These are phyloP conservation scores for Plasmodium fragile DNA, from an alignment of 169 alveolate genomes.

Conservation along the genomic window DNA sequence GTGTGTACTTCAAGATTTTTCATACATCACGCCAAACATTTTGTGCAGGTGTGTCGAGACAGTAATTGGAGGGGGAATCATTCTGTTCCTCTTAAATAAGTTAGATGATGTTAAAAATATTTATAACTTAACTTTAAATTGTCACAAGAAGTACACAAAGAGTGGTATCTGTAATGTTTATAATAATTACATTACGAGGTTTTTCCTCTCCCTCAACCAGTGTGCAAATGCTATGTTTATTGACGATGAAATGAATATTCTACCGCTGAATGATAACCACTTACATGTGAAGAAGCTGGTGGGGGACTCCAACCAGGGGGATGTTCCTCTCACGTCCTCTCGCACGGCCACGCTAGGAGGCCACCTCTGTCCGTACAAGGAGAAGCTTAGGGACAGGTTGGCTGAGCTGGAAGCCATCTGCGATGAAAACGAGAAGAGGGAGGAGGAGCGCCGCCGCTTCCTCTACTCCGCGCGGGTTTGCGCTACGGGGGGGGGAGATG, in stretches of 20 bases:
- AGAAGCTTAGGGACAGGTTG: neutral
- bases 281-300: constrained; percentile 27
- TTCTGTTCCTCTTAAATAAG: constrained; percentile 92
- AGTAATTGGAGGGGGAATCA: constrained; percentile 99
- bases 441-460: constrained; percentile 37
- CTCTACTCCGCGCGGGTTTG: constrained; percentile 28
- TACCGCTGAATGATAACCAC: constrained; percentile 92
- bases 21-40: constrained; percentile 99
- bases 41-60: constrained; percentile 99
- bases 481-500: neutral
- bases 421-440: constrained; percentile 83
- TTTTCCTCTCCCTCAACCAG: constrained; percentile 87
- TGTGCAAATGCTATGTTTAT: constrained; percentile 95
- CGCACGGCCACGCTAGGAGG: constrained; percentile 61
- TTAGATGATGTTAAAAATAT: constrained; percentile 89
- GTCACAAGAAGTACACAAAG: constrained; percentile 94
- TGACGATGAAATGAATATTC: constrained; percentile 99
- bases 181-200: constrained; percentile 97
- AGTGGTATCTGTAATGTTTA: constrained; percentile 89
- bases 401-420: constrained; percentile 19
- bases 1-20: constrained; percentile 98
- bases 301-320: neutral
- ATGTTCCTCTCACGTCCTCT: neutral
- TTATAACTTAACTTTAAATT: constrained; percentile 96
- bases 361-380: constrained; percentile 24